Evolutionary conservation across 164 flowering plant genomes (phyloP).

Genomic region (Euptelea pleiosperma): DNA sequence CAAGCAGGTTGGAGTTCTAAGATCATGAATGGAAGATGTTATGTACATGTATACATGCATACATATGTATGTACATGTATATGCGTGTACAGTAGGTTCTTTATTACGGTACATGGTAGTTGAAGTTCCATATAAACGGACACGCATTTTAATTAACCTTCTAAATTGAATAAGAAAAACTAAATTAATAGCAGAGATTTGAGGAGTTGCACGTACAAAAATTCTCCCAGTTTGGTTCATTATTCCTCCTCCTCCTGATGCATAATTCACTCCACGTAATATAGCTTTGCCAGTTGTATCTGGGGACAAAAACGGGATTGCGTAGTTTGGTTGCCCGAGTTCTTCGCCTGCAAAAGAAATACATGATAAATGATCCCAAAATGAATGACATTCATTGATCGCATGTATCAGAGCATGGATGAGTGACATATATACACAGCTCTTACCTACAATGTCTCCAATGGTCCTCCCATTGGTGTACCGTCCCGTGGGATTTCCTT

Average conservation of each 20-base stretch:
- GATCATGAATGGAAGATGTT: too few relatives aligned
- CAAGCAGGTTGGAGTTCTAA: too few relatives aligned
- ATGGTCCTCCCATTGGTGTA: slow-evolving; percentile 93
- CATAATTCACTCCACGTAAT: slow-evolving; percentile 81
- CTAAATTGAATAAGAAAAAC: too few relatives aligned
- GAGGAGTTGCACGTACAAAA: slow-evolving; percentile 52
- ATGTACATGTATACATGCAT: too few relatives aligned
- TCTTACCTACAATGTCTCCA: slow-evolving; percentile 83
- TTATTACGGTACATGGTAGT: too few relatives aligned
- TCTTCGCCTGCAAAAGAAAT: slow-evolving; percentile 57
- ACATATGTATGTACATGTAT: too few relatives aligned
- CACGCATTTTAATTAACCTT: too few relatives aligned
- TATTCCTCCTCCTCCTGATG: slow-evolving; percentile 95
- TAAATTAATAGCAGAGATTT: neutral
- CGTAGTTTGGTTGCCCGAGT: slow-evolving; percentile 62
- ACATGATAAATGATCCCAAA: neutral
- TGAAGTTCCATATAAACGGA: too few relatives aligned
- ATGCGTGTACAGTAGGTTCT: too few relatives aligned
- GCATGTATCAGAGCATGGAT: neutral
- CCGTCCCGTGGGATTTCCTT: slow-evolving; percentile 85
- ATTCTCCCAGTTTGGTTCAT: slow-evolving; percentile 87
- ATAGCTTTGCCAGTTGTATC: slow-evolving; percentile 66
- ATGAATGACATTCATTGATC: neutral
- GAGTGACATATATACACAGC: too few relatives aligned
- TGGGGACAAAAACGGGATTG: slow-evolving; percentile 76